A percentile compares a stretch with the other conserved stretches of the same genome.
These are phyloP conservation scores for Dactylellina cionopaga DNA, from an alignment of 2,329 filamentous ascomycete genomes.

Conservation along the genomic window DNA sequence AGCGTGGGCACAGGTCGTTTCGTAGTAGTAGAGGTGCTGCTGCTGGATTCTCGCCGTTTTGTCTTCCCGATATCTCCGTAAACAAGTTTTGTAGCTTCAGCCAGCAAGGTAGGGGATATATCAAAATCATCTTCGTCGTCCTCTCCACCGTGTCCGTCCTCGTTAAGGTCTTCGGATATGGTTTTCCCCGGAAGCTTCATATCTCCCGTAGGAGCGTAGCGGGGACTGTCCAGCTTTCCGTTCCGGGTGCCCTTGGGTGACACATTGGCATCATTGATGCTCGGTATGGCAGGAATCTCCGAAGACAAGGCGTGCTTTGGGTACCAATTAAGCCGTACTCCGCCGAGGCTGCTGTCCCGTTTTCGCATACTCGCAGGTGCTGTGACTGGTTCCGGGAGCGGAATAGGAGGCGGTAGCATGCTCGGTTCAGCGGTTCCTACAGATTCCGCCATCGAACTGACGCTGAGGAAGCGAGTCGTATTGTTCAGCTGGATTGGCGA, in stretches of 20 bases:
- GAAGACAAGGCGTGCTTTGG: conserved; percentile 30
- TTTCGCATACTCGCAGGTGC: not conserved
- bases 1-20: conserved; percentile 24
- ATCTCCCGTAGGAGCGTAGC: conserved; percentile 31
- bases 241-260: conserved; percentile 40
- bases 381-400: conserved; percentile 12
- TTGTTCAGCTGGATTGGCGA: conserved; percentile 26
- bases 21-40: conserved; percentile 31
- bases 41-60: conserved; percentile 30
- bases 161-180: conserved; percentile 34
- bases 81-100: conserved; percentile 47
- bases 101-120: conserved; percentile 29
- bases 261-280: conserved; percentile 39
- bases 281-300: conserved; percentile 8
- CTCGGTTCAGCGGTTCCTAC: conserved; percentile 4
- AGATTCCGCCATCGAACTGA: conserved; percentile 49
- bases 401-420: conserved; percentile 4
- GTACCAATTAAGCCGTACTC: conserved; percentile 41
- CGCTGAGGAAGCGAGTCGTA: conserved; percentile 41
- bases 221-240: conserved; percentile 37
- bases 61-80: conserved; percentile 26
- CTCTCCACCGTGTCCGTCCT: not conserved
- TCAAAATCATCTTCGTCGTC: conserved; percentile 25
- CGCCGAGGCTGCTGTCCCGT: conserved; percentile 17
- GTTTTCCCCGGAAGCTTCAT: not conserved